A percentile compares a stretch with the other conserved stretches of the same genome.
Evolutionary conservation across 208 protist species (phyloP).

Genomic region (Strigomonas culicis): DNA sequence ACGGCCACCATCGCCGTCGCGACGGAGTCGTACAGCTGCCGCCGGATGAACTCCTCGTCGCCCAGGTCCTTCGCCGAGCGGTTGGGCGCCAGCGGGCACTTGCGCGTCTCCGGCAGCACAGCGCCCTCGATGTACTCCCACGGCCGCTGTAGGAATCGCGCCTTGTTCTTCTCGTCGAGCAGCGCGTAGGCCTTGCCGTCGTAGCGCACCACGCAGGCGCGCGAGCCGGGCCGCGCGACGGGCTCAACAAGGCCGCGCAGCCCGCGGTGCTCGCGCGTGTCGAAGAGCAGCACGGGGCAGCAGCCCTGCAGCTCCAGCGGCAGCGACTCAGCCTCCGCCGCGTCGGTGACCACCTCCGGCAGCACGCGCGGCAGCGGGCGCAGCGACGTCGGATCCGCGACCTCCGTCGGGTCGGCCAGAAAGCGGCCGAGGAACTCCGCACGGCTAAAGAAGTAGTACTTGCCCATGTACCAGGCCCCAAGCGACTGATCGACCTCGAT

Average conservation of each 20-base stretch:
- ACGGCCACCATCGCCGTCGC: constrained; percentile 79
- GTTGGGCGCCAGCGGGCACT: constrained; percentile 54
- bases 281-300: constrained; percentile 89
- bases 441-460: constrained; percentile 78
- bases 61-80: constrained; percentile 43
- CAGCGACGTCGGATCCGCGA: constrained; percentile 39
- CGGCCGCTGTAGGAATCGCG: constrained; percentile 73
- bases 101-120: constrained; percentile 52
- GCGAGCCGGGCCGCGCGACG: constrained; percentile 53
- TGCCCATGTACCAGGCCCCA: constrained; percentile 53
- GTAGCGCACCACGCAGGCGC: constrained; percentile 68
- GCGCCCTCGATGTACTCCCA: constrained; percentile 81
- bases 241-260: constrained; percentile 78
- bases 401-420: constrained; percentile 45
- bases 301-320: constrained; percentile 70
- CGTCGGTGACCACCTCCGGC: constrained; percentile 21
- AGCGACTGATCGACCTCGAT: constrained; percentile 16
- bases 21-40: constrained; percentile 81
- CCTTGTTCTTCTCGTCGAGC: constrained; percentile 39
- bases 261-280: constrained; percentile 72
- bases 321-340: neutral
- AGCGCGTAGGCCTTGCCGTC: constrained; percentile 71
- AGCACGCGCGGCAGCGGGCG: constrained; percentile 48
- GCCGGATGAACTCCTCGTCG: constrained; percentile 78
- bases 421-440: constrained; percentile 55